Conservation (phyloP, 2,329 filamentous ascomycete species). For the Fusarium oligoseptatum region DNA sequence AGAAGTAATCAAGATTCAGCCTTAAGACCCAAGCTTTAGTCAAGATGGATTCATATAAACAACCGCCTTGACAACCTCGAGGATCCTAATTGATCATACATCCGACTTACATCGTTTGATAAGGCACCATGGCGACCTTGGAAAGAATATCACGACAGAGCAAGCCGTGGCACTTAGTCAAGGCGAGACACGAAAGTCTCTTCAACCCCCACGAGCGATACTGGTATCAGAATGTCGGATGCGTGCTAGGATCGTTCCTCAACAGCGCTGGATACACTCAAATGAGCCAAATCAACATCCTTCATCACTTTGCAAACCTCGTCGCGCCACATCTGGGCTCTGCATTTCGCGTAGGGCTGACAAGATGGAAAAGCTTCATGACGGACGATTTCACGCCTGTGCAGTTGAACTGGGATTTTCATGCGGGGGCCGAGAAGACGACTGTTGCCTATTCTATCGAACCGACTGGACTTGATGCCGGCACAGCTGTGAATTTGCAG, state of each 20-base stretch:
- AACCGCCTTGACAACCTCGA: not conserved
- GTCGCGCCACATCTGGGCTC: constrained; percentile 9
- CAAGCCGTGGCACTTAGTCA: not conserved
- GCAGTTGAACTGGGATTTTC: constrained; percentile 55
- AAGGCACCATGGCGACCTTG: not conserved
- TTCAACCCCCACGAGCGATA: not conserved
- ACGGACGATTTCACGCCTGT: constrained; percentile 55
- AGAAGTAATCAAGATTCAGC: not conserved
- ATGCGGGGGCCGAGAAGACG: constrained; percentile 33
- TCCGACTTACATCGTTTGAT: not conserved
- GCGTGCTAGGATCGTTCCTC: not conserved
- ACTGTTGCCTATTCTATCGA: constrained; percentile 51
- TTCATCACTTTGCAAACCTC: not conserved
- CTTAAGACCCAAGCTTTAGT: not conserved
- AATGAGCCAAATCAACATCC: not conserved
- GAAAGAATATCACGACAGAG: not conserved
- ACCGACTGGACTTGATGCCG: constrained; percentile 48
- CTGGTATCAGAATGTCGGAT: constrained; percentile 9
- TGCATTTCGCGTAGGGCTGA: not conserved
- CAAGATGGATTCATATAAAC: not conserved
- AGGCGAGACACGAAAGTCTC: not conserved
- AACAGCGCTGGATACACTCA: not conserved
- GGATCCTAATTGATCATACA: not conserved
- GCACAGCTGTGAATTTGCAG: constrained; percentile 41
- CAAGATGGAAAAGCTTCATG: constrained; percentile 55